These are phyloP conservation scores for Suhomyces panamericanus DNA, from an alignment of 1,139 yeast species.

Conservation along the genomic window DNA sequence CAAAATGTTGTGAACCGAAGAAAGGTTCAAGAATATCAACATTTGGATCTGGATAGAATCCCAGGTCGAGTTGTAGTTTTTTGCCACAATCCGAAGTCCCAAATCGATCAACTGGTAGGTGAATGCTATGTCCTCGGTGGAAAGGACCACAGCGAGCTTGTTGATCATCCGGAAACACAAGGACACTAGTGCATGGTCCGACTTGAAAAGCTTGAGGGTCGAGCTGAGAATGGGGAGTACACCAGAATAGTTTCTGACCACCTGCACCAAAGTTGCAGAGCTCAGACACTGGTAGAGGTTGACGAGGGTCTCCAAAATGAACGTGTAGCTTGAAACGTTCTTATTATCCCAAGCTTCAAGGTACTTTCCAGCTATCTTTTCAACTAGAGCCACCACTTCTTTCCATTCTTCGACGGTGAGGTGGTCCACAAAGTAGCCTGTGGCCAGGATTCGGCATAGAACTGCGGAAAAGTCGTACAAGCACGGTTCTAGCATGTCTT, in stretches of 20 bases:
- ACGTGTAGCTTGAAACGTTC: conserved; percentile 29
- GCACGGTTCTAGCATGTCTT: conserved; percentile 33
- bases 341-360: conserved; percentile 5
- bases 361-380: conserved; percentile 21
- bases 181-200: conserved; percentile 27
- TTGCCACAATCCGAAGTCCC: conserved; percentile 32
- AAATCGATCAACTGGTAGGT: conserved; percentile 31
- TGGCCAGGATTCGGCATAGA: conserved; percentile 27
- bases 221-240: conserved; percentile 25
- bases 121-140: conserved; percentile 34
- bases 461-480: conserved; percentile 35
- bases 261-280: conserved; percentile 23
- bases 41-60: conserved; percentile 36
- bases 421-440: conserved; percentile 42
- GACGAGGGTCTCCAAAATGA: conserved; percentile 27
- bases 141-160: conserved; percentile 31
- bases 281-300: conserved; percentile 31
- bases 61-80: conserved; percentile 31
- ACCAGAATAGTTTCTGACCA: conserved; percentile 22
- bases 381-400: conserved; percentile 23
- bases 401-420: conserved; percentile 35
- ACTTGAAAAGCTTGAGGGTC: conserved; percentile 20
- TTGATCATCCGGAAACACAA: conserved; percentile 38
- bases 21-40: conserved; percentile 37
- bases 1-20: conserved; percentile 15